phyloP scores from a whole-genome alignment of 2,329 filamentous ascomycete species.

The Monosporascus ibericus region DNA sequence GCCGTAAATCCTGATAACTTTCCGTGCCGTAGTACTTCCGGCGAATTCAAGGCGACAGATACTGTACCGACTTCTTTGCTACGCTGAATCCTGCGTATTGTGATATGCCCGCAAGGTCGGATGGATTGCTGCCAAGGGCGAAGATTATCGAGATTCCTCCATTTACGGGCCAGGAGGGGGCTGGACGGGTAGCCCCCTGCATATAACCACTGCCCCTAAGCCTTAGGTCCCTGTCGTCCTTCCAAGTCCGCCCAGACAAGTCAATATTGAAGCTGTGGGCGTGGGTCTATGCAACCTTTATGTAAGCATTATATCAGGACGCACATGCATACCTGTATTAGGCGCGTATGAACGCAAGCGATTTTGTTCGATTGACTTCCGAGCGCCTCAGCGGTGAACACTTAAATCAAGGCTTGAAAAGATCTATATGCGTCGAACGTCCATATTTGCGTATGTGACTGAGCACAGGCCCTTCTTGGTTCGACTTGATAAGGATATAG shows the following conservation, averaged over 20 bases:
- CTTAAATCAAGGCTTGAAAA: too few species aligned
- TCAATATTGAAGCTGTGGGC: background rate
- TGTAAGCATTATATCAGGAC: background rate
- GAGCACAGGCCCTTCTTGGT: background rate
- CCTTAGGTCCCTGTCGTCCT: background rate
- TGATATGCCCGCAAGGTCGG: background rate
- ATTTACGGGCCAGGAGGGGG: background rate
- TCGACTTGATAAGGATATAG: background rate
- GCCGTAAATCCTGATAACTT: too few species aligned
- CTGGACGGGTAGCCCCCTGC: background rate
- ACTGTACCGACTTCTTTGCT: background rate
- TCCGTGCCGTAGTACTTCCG: too few species aligned
- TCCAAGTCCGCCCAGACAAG: background rate
- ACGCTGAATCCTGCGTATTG: background rate
- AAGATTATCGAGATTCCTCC: background rate
- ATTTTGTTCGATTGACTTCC: too few species aligned
- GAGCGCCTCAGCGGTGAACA: too few species aligned
- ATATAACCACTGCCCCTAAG: background rate
- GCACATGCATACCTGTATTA: background rate
- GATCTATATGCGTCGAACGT: background rate
- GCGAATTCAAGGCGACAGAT: too few species aligned
- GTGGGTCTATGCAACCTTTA: background rate
- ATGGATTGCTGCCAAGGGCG: background rate
- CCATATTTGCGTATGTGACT: background rate
- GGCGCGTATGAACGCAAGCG: too few species aligned